A percentile compares a stretch with the other conserved stretches of the same genome.
Evolutionary conservation across 805 yeast species (phyloP).

Genomic region (Wickerhamomyces mucosus): DNA sequence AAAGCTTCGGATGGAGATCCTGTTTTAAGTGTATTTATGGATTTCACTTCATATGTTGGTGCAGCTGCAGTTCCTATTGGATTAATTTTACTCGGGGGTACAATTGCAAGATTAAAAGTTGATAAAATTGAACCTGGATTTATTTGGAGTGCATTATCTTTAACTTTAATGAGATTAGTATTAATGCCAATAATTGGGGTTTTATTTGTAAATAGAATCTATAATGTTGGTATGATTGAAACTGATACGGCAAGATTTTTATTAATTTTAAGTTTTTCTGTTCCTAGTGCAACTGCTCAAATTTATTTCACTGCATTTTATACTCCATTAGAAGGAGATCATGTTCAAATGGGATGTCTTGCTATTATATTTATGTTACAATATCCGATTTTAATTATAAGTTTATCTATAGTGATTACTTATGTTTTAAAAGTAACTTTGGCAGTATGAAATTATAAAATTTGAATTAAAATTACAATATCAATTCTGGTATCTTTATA

Average conservation of each 20-base stretch:
- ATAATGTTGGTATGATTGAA: slow-evolving; percentile 54
- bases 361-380: slow-evolving; percentile 70
- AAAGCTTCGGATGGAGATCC: slow-evolving; percentile 82
- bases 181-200: slow-evolving; percentile 75
- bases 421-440: slow-evolving; percentile 12
- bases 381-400: slow-evolving; percentile 55
- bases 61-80: slow-evolving; percentile 88
- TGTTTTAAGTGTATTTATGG: slow-evolving; percentile 78
- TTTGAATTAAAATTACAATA: too few species aligned
- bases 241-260: slow-evolving; percentile 57
- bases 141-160: slow-evolving; percentile 44
- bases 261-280: slow-evolving; percentile 61
- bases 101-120: slow-evolving; percentile 67
- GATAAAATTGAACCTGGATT: slow-evolving; percentile 57
- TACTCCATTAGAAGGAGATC: slow-evolving; percentile 53
- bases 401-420: slow-evolving; percentile 55
- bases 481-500: too few species aligned
- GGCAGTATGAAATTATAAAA: neutral
- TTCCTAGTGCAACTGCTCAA: slow-evolving; percentile 85
- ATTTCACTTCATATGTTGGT: slow-evolving; percentile 70
- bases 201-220: slow-evolving; percentile 52
- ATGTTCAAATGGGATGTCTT: slow-evolving; percentile 69
- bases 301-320: slow-evolving; percentile 87
- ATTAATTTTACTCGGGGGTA: slow-evolving; percentile 73
- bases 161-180: slow-evolving; percentile 51